Percentiles rank a stretch among this genome's conserved stretches.
These are phyloP conservation scores for Olyra latifolia DNA, from an alignment of 176 grass and related monocot genomes.

Conservation along the genomic window DNA sequence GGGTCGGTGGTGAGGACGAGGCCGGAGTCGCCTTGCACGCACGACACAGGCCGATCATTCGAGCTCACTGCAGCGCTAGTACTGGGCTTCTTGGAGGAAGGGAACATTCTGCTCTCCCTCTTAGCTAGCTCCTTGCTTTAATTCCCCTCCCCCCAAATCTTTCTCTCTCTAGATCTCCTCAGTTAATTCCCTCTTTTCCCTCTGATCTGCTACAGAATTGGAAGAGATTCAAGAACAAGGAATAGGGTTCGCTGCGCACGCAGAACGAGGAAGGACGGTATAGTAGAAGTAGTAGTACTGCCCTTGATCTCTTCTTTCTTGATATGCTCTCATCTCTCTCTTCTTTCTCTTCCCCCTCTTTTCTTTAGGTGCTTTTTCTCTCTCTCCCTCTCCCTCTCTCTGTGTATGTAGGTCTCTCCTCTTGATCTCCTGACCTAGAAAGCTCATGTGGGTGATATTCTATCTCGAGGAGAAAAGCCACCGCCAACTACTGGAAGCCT, in stretches of 20 bases:
- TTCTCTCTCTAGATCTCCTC: conserved; percentile 58
- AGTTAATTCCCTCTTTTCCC: conserved; percentile 39
- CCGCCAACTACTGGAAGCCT: conserved; percentile 62
- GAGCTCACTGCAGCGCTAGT: conserved; percentile 44
- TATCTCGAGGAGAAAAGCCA: conserved; percentile 54
- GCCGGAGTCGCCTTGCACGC: conserved; percentile 83
- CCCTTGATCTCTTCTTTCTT: conserved; percentile 52
- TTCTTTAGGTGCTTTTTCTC: conserved; percentile 56
- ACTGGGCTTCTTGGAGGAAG: conserved; percentile 77
- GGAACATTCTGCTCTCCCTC: conserved; percentile 76
- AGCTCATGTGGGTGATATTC: conserved; percentile 63
- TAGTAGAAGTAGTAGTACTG: conserved; percentile 17
- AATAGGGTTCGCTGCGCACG: conserved; percentile 88
- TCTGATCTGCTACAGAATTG: conserved; percentile 60
- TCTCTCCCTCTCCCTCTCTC: conserved; percentile 1
- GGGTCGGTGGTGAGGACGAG: conserved; percentile 99
- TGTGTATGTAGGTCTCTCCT: conserved; percentile 31
- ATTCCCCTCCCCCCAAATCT: conserved; percentile 52
- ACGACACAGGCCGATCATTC: conserved; percentile 72
- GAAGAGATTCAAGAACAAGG: conserved; percentile 99
- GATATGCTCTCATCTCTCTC: conserved; percentile 41
- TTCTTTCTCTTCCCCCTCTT: conserved; percentile 23
- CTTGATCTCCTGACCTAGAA: conserved; percentile 14
- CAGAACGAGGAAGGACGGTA: conserved; percentile 44
- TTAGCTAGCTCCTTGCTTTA: conserved; percentile 12